Evolutionary conservation across 1,284 basidiomycete genomes (phyloP).

Genomic region (Melampsora americana): DNA sequence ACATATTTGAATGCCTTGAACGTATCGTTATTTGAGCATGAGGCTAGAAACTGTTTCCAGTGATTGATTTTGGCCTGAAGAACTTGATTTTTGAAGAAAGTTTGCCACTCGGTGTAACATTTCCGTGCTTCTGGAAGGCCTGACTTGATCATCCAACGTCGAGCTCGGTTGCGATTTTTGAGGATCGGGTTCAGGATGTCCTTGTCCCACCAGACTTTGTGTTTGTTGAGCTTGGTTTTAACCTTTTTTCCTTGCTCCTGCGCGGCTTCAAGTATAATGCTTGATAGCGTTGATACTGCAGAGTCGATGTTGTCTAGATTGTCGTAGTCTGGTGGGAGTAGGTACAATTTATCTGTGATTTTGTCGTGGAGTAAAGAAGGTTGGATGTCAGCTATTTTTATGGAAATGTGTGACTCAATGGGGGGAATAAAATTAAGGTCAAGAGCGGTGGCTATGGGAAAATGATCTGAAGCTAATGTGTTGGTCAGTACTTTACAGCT

Average conservation of each 20-base stretch:
- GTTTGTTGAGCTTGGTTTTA: neutral
- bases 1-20: conserved; percentile 16
- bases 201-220: neutral
- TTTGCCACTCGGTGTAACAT: conserved; percentile 8
- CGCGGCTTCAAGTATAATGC: neutral
- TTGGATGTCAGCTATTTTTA: neutral
- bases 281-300: neutral
- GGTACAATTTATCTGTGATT: neutral
- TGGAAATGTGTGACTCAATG: neutral
- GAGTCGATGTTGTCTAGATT: neutral
- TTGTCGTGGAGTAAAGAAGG: neutral
- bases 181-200: neutral
- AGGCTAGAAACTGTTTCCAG: neutral
- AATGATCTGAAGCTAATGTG: conserved; percentile 22
- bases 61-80: neutral
- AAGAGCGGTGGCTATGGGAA: neutral
- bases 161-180: neutral
- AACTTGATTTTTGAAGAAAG: neutral
- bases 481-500: too few species aligned
- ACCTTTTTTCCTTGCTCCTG: neutral
- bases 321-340: neutral
- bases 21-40: neutral
- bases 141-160: neutral
- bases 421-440: neutral
- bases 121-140: neutral